Evolutionary conservation across 2,329 filamentous ascomycete species (phyloP).

Genomic region (Ustulina deusta): DNA sequence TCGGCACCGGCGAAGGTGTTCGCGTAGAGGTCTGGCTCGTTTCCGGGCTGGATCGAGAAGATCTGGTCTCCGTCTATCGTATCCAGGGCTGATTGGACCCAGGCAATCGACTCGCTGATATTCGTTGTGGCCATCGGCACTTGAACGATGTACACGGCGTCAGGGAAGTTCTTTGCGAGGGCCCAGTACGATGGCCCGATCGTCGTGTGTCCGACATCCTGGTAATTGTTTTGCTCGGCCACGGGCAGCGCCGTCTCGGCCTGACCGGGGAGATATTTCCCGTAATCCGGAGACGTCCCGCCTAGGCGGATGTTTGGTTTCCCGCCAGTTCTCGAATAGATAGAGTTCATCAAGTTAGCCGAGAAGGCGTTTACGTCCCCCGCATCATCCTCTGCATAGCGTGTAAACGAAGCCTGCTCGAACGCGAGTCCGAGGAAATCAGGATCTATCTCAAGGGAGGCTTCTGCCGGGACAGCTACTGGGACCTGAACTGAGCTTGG

Average conservation of each 20-base stretch:
- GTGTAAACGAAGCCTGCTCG: conserved; percentile 52
- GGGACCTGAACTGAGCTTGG: conserved; percentile 40
- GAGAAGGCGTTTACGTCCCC: conserved; percentile 52
- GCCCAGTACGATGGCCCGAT: conserved; percentile 54
- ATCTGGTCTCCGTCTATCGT: conserved; percentile 50
- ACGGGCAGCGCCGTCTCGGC: conserved; percentile 49
- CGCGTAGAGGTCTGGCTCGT: conserved; percentile 53
- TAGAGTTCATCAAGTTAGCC: conserved; percentile 50
- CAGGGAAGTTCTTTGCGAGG: conserved; percentile 49
- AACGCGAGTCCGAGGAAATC: conserved; percentile 52
- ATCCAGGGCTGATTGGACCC: conserved; percentile 49
- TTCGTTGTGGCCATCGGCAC: conserved; percentile 54
- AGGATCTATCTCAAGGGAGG: conserved; percentile 43
- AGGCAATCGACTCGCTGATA: conserved; percentile 52
- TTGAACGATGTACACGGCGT: conserved; percentile 53
- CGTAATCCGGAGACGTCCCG: conserved; percentile 54
- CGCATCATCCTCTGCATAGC: conserved; percentile 50
- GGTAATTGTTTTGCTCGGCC: conserved; percentile 52
- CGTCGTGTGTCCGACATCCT: conserved; percentile 52
- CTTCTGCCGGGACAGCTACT: conserved; percentile 29
- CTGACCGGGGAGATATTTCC: conserved; percentile 51
- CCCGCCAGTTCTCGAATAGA: conserved; percentile 53
- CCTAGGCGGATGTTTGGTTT: conserved; percentile 53
- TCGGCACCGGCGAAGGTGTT: conserved; percentile 44
- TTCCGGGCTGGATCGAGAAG: conserved; percentile 54